Evolutionary conservation across 129 eudicot species (phyloP).

Genomic region (Flaveria brownii): DNA sequence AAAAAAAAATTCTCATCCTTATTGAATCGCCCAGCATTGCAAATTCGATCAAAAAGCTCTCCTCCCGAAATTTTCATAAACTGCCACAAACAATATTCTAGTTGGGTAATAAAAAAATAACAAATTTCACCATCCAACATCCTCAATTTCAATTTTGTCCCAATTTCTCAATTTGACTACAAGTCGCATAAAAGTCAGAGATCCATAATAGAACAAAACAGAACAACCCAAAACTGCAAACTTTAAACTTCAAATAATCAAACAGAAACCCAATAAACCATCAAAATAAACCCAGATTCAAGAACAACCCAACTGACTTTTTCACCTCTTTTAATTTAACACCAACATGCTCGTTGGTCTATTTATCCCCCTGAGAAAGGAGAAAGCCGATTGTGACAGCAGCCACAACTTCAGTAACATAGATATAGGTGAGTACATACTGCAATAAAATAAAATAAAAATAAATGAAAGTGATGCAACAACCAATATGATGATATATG

Average conservation of each 20-base stretch:
- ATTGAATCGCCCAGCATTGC: too few species aligned
- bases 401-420: too few species aligned
- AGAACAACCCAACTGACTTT: constrained; percentile 38
- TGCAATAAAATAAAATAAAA: too few species aligned
- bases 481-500: too few species aligned
- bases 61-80: background rate
- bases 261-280: background rate
- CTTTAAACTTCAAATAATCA: constrained; percentile 7
- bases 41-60: too few species aligned
- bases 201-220: constrained; percentile 26
- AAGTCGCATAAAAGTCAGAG: constrained; percentile 17
- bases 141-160: constrained; percentile 8
- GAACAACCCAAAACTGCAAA: constrained; percentile 20
- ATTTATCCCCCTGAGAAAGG: constrained; percentile 42
- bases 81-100: background rate
- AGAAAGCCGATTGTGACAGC: too few species aligned
- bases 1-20: too few species aligned
- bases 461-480: too few species aligned
- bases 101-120: background rate
- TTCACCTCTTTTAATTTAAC: constrained; percentile 64
- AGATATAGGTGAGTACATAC: too few species aligned
- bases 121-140: constrained; percentile 6
- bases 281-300: background rate
- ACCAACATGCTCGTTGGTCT: constrained; percentile 57
- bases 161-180: background rate